Conservation (phyloP, 2,329 filamentous ascomycete species). For the Penicillium sp. region DNA sequence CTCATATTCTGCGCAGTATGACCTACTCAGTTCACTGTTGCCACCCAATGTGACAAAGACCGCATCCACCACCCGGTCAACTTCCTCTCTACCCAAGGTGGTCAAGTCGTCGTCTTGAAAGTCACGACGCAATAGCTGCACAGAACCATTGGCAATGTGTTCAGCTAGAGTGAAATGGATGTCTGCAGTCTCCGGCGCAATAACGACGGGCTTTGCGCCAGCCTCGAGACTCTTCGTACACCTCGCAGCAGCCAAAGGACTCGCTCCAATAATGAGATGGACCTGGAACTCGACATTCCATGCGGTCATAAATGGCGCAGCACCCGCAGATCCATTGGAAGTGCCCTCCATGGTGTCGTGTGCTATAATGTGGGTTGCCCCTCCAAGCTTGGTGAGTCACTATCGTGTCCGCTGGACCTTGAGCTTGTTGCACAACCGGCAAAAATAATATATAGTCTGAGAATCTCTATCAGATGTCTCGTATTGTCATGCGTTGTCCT, state of each 20-base stretch:
- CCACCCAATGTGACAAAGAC: constrained; percentile 77
- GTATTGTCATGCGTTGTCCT: constrained; percentile 2
- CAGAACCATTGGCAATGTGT: constrained; percentile 44
- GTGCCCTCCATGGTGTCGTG: constrained; percentile 34
- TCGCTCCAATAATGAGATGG: constrained; percentile 84
- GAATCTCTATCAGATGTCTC: neutral
- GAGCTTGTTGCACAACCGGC: neutral
- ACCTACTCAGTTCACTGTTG: constrained; percentile 51
- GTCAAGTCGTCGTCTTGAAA: constrained; percentile 74
- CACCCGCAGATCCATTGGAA: constrained; percentile 20
- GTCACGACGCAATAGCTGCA: constrained; percentile 43
- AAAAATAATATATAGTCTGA: neutral
- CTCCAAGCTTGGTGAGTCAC: neutral
- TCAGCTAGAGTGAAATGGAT: constrained; percentile 58
- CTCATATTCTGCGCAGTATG: constrained; percentile 3
- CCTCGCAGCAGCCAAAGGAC: constrained; percentile 81
- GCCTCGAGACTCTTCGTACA: constrained; percentile 78
- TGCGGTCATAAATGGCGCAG: constrained; percentile 41
- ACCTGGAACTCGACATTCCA: constrained; percentile 49
- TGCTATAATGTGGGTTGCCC: neutral
- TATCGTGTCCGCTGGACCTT: neutral
- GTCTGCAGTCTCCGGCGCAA: constrained; percentile 67
- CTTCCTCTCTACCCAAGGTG: constrained; percentile 75
- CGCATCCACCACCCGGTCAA: constrained; percentile 77
- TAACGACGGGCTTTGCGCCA: constrained; percentile 76